Evolutionary conservation across 176 grass and related monocot genomes (phyloP).

Genomic region (Echinochloa phyllopogon): DNA sequence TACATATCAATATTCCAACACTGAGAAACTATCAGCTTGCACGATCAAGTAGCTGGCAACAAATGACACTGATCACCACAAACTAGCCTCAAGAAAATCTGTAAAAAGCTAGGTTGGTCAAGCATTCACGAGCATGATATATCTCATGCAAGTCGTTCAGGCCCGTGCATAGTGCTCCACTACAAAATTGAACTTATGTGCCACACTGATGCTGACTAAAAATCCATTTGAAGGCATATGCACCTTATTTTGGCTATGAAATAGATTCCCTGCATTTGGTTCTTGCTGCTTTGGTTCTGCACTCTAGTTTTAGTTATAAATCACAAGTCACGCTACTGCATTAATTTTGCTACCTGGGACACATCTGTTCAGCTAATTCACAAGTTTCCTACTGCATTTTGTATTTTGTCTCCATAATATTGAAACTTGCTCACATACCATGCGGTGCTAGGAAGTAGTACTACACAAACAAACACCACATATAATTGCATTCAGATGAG

Average conservation of each 20-base stretch:
- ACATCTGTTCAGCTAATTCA: neutral
- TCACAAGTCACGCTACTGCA: neutral
- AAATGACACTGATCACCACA: neutral
- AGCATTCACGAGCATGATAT: neutral
- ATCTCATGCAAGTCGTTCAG: neutral
- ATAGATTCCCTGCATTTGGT: neutral
- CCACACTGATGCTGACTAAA: neutral
- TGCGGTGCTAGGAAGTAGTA: neutral
- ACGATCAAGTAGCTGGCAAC: neutral
- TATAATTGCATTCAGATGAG: neutral
- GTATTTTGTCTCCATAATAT: neutral
- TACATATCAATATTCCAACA: no score
- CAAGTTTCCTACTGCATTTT: neutral
- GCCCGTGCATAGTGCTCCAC: neutral
- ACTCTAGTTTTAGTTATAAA: neutral
- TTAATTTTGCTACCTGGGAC: neutral
- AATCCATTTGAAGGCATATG: constrained; percentile 6
- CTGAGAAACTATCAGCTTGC: neutral
- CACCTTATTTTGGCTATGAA: constrained; percentile 8
- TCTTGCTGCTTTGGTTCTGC: neutral
- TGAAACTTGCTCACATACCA: neutral
- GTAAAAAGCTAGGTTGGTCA: neutral
- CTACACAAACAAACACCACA: neutral
- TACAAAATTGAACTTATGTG: neutral
- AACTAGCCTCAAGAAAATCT: neutral